A percentile compares a stretch with the other conserved stretches of the same genome.
Conservation (phyloP, 352 stramenopile species). For the Thalassiosira ordinaria region DNA sequence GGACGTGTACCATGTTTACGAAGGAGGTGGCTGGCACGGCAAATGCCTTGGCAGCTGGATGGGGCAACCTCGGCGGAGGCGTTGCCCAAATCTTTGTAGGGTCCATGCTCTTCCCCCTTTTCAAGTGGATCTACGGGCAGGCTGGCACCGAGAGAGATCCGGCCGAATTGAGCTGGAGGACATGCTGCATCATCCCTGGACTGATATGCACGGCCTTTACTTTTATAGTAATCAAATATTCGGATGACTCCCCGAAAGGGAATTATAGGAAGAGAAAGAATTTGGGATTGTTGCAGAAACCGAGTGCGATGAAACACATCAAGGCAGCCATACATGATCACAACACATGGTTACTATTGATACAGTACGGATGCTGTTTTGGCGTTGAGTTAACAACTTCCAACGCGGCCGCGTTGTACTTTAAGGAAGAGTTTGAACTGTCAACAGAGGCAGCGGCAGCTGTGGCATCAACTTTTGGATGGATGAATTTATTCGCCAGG, state of each 20-base stretch:
- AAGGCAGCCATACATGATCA: constrained; percentile 68
- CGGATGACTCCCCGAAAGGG: constrained; percentile 90
- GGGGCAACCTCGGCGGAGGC: constrained; percentile 91
- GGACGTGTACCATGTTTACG: constrained; percentile 93
- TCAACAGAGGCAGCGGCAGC: constrained; percentile 86
- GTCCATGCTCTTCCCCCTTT: constrained; percentile 77
- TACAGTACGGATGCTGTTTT: constrained; percentile 94
- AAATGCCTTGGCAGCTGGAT: constrained; percentile 90
- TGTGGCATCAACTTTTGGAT: constrained; percentile 89
- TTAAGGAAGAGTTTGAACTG: constrained; percentile 84
- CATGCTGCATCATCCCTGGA: constrained; percentile 90
- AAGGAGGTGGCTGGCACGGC: constrained; percentile 90
- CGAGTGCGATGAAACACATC: constrained; percentile 31
- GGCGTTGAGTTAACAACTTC: constrained; percentile 93
- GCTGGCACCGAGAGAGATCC: constrained; percentile 37
- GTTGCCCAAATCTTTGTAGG: constrained; percentile 82
- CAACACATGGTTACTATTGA: constrained; percentile 90
- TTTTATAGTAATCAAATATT: constrained; percentile 82
- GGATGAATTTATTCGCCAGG: constrained; percentile 91
- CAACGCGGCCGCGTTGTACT: constrained; percentile 92
- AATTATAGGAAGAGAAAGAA: constrained; percentile 88
- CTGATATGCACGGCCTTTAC: constrained; percentile 88
- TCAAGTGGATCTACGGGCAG: constrained; percentile 85
- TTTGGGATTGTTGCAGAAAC: constrained; percentile 66
- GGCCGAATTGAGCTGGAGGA: constrained; percentile 85